phyloP scores from a whole-genome alignment of 768 basidiomycete species.

The Auricularia sp. region DNA sequence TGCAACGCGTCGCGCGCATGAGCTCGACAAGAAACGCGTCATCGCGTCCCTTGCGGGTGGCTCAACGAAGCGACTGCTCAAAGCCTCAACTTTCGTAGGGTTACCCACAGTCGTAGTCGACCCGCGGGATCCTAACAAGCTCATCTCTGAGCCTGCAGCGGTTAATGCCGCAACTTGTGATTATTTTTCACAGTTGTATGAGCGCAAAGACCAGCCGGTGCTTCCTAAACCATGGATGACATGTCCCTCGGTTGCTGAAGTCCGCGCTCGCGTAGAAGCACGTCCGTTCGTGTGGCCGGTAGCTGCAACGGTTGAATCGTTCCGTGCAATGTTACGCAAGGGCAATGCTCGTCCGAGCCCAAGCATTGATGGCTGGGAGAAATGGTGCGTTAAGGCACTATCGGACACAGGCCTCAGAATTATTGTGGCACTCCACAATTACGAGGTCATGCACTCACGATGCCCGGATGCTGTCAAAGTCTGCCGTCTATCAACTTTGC shows the following conservation, averaged over 20 bases:
- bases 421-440: slow-evolving; percentile 22
- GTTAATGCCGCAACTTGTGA: not conserved
- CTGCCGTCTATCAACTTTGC: slow-evolving; percentile 18
- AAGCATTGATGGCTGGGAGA: slow-evolving; percentile 27
- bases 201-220: not conserved
- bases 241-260: not conserved
- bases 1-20: not conserved
- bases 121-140: not conserved
- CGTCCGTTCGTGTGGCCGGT: slow-evolving; percentile 21
- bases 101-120: not conserved
- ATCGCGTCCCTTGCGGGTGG: not conserved
- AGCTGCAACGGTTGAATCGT: slow-evolving; percentile 8
- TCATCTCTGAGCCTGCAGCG: not conserved
- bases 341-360: slow-evolving; percentile 23
- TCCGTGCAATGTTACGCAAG: slow-evolving; percentile 16
- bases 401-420: slow-evolving; percentile 15
- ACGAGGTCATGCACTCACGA: slow-evolving; percentile 14
- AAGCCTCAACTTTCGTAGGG: not conserved
- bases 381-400: slow-evolving; percentile 23
- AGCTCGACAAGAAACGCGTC: not conserved
- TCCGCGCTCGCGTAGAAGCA: slow-evolving; percentile 7
- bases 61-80: not conserved
- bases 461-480: slow-evolving; percentile 21
- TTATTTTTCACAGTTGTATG: not conserved
- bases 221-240: not conserved